These are phyloP conservation scores for Salix suchowensis DNA, from an alignment of 345 rosid genomes.

Conservation along the genomic window DNA sequence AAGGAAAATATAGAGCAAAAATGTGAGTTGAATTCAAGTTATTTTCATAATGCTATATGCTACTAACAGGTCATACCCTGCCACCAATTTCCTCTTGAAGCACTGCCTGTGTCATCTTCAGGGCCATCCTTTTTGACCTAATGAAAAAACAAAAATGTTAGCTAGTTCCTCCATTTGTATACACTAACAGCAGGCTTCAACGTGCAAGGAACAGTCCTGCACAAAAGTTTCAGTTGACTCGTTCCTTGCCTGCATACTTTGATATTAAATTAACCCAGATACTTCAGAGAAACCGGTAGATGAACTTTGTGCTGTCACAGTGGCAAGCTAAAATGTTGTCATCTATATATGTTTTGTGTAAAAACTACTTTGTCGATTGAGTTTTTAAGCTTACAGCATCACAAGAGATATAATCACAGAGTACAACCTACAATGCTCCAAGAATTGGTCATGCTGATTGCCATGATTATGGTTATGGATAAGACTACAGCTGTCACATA, in stretches of 20 bases:
- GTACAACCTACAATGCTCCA: too few species aligned
- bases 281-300: neutral
- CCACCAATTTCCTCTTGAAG: slow-evolving; percentile 98
- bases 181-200: neutral
- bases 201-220: neutral
- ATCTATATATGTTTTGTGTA: too few species aligned
- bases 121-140: slow-evolving; percentile 59
- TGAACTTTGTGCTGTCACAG: neutral
- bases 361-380: too few species aligned
- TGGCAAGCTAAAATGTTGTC: too few species aligned
- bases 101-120: slow-evolving; percentile 74
- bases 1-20: neutral
- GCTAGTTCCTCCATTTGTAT: neutral
- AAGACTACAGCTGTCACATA: too few species aligned
- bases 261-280: neutral
- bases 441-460: too few species aligned
- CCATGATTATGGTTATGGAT: too few species aligned
- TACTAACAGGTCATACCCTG: slow-evolving; percentile 45
- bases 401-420: too few species aligned
- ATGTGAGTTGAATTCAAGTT: neutral
- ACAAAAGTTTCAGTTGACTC: neutral
- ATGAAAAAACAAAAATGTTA: slow-evolving; percentile 1
- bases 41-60: neutral
- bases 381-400: too few species aligned
- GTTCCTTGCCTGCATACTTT: neutral